Evolutionary conservation across 2,329 filamentous ascomycete species (phyloP).

Genomic region (Periconia sp.): DNA sequence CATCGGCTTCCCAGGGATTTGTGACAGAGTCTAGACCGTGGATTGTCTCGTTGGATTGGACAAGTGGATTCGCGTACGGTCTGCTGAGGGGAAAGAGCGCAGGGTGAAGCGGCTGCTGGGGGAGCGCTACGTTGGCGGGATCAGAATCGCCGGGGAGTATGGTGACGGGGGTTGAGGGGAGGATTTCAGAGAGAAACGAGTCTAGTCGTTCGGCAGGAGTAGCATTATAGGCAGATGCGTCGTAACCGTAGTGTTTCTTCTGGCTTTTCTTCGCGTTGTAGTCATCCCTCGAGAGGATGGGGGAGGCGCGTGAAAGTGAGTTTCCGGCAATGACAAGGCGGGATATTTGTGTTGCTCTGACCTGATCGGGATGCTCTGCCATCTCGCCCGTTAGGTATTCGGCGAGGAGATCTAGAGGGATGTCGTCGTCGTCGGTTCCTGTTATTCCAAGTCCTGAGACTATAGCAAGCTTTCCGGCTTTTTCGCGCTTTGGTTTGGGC

Average conservation of each 20-base stretch:
- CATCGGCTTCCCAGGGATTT: slow-evolving; percentile 89
- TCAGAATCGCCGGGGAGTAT: slow-evolving; percentile 84
- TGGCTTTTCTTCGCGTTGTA: slow-evolving; percentile 53
- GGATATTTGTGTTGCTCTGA: slow-evolving; percentile 70
- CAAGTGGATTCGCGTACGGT: slow-evolving; percentile 65
- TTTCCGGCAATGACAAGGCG: slow-evolving; percentile 92
- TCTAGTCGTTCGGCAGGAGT: slow-evolving; percentile 84
- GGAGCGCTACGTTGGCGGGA: slow-evolving; percentile 86
- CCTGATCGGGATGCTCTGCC: slow-evolving; percentile 65
- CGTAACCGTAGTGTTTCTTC: slow-evolving; percentile 92
- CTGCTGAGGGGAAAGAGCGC: slow-evolving; percentile 86
- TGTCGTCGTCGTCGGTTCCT: slow-evolving; percentile 73
- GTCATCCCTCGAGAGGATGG: slow-evolving; percentile 55
- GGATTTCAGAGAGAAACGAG: slow-evolving; percentile 77
- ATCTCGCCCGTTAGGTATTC: slow-evolving; percentile 90
- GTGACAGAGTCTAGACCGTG: slow-evolving; percentile 89
- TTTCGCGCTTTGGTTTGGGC: slow-evolving; percentile 47
- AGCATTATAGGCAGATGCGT: slow-evolving; percentile 85
- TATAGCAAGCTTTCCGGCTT: slow-evolving; percentile 77
- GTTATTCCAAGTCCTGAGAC: slow-evolving; percentile 88
- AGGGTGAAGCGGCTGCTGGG: slow-evolving; percentile 90
- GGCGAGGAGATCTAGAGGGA: slow-evolving; percentile 77
- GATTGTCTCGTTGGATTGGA: slow-evolving; percentile 45
- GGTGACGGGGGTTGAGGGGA: slow-evolving; percentile 87
- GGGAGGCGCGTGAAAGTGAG: slow-evolving; percentile 67